These are phyloP conservation scores for Sphagnurus paluster DNA, from an alignment of 1,284 basidiomycete species.

Conservation along the genomic window DNA sequence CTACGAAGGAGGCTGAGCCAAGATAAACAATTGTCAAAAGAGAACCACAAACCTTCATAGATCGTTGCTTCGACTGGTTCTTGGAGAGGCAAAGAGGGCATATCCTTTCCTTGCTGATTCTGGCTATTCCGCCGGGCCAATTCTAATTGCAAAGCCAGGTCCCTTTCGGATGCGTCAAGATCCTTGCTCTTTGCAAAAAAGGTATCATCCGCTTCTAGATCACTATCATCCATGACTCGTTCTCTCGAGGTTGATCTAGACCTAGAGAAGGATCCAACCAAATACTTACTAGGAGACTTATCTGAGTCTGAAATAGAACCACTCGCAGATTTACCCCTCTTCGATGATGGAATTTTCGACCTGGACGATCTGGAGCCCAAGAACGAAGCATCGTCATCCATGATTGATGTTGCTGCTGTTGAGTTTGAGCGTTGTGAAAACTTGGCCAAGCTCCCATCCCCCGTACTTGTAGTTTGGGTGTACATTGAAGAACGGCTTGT, in stretches of 20 bases:
- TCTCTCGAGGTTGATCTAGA: slow-evolving; percentile 47
- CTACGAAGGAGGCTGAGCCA: slow-evolving; percentile 33
- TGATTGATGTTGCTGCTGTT: slow-evolving; percentile 59
- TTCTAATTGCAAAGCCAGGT: slow-evolving; percentile 72
- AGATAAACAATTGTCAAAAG: background rate
- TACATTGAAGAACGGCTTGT: slow-evolving; percentile 69
- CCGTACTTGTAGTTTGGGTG: slow-evolving; percentile 63
- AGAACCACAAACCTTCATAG: slow-evolving; percentile 60
- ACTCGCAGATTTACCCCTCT: slow-evolving; percentile 56
- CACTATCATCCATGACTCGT: slow-evolving; percentile 38
- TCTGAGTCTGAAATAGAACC: slow-evolving; percentile 50
- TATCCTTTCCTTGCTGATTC: slow-evolving; percentile 59
- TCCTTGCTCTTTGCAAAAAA: slow-evolving; percentile 32
- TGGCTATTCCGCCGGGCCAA: slow-evolving; percentile 80
- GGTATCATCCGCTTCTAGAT: slow-evolving; percentile 45
- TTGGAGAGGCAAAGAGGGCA: slow-evolving; percentile 40
- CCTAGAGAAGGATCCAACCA: slow-evolving; percentile 34
- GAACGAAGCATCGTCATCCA: slow-evolving; percentile 58
- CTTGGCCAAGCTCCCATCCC: slow-evolving; percentile 62
- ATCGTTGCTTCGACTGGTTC: slow-evolving; percentile 61
- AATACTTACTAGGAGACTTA: slow-evolving; percentile 32
- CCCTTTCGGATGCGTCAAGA: slow-evolving; percentile 68
- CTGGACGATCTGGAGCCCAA: slow-evolving; percentile 48
- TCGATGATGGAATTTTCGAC: slow-evolving; percentile 59
- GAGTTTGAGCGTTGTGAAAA: slow-evolving; percentile 72